Evolutionary conservation across 1,284 basidiomycete species (phyloP), one percentile per base, ranked within the genome.

Genomic region (Malassezia japonica): DNA sequence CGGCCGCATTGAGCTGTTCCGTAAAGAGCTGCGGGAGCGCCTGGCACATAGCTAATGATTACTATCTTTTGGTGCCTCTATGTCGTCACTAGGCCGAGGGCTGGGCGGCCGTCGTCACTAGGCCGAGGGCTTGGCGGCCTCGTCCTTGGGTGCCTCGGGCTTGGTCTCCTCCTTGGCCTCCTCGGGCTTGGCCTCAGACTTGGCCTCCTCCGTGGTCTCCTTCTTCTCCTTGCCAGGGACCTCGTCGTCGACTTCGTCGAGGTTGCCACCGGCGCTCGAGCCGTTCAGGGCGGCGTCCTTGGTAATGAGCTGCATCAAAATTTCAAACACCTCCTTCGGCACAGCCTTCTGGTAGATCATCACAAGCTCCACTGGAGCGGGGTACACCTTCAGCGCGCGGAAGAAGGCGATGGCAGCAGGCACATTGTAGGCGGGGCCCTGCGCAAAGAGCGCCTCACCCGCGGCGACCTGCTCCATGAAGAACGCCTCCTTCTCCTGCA

Each of bases 331-430:
- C 40, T 85, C 81, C 48, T 82, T 80, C 10, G 88, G 87, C 38
- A 92, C 82, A 37, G 89, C 90, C 77, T 87, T 86, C 76, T 95
- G 83, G 74, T 94, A 94, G 67, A 95, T 74, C 65, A 71, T 65
- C 56, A 74, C 65, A 60, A 95, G 81, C 74, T 95, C 90, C 37
- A 89, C 81, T 9, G 89, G 88, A 41, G 85, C 82, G 50, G 91
- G 92, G 77, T 96, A 98, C 38, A 94, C 90, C 53, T 87, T 82
- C 57, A 96, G 81, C 5, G 89, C 92, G 54, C 86, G 82, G 80
- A 84, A 96, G 81, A 96, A 96, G 47, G 84, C 82, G 67, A 87
- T 77, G 24, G 94, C 90, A 6, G 92, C 84, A 16, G 83, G 58
- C 21, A 67, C 60, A 41, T 70, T 62, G 47, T 61, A 59, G 38